These are phyloP conservation scores for Cladosporium colombiae DNA, from an alignment of 2,329 filamentous ascomycete genomes.

Conservation along the genomic window DNA sequence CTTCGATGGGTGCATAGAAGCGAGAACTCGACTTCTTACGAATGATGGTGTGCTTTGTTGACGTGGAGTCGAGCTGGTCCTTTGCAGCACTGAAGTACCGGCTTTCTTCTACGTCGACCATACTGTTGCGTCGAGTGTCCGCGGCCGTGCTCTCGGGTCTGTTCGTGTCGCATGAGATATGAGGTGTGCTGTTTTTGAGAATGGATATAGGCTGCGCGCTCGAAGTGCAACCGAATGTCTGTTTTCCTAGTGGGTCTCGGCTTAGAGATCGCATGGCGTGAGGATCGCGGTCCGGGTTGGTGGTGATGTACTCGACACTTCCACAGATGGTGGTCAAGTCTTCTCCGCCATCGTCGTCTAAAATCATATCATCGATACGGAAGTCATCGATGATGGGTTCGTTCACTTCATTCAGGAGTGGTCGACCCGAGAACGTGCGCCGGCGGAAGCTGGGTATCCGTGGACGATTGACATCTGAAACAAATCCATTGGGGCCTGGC, in stretches of 20 bases:
- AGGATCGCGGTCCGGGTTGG: not conserved
- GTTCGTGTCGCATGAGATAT: constrained; percentile 19
- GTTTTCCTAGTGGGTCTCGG: not conserved
- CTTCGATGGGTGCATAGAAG: constrained; percentile 21
- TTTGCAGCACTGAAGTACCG: constrained; percentile 31
- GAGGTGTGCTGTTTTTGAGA: constrained; percentile 26
- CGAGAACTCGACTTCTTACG: constrained; percentile 13
- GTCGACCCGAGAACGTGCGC: not conserved
- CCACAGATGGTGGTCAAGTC: not conserved
- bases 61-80: constrained; percentile 6
- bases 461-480: not conserved
- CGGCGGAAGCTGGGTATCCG: not conserved
- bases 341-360: not conserved
- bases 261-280: not conserved
- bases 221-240: not conserved
- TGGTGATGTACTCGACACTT: not conserved
- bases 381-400: constrained; percentile 29
- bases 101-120: constrained; percentile 24
- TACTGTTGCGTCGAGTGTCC: constrained; percentile 35
- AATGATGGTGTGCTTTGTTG: not conserved
- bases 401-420: constrained; percentile 29
- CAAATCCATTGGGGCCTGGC: not conserved
- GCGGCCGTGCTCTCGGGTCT: constrained; percentile 26
- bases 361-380: constrained; percentile 10
- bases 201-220: constrained; percentile 27